phyloP scores from a whole-genome alignment of 2,329 filamentous ascomycete genomes.

The Phialemoniopsis sp. region DNA sequence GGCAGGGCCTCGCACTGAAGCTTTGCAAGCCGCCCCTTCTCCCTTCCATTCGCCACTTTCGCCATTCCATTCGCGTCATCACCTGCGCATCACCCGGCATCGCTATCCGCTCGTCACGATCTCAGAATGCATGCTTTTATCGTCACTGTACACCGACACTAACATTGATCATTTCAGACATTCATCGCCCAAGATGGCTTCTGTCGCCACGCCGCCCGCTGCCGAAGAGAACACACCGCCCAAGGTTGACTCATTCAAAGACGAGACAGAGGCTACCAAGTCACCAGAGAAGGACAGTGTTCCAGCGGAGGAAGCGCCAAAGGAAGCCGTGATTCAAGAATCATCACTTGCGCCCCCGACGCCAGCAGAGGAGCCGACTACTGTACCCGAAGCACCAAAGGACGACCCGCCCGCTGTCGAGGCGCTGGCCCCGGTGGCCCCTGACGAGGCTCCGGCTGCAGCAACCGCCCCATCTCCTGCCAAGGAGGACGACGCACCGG shows the following conservation, averaged over 20 bases:
- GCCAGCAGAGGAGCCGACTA: not conserved
- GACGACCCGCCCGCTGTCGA: not conserved
- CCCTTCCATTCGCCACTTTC: not conserved
- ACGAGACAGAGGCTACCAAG: conserved; percentile 1
- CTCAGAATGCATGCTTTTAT: not conserved
- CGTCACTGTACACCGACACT: not conserved
- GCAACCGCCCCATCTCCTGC: not conserved
- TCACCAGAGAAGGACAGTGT: not conserved
- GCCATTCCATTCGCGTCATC: not conserved
- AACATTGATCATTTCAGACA: not conserved
- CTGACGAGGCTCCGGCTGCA: too few relatives aligned
- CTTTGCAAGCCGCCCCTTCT: not conserved
- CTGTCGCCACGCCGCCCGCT: conserved; percentile 1
- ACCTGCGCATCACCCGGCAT: not conserved
- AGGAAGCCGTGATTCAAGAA: too few relatives aligned
- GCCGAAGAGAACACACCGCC: conserved; percentile 8
- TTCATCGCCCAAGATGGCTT: not conserved
- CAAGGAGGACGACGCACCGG: not conserved
- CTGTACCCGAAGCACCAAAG: not conserved
- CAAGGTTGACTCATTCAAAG: conserved; percentile 1
- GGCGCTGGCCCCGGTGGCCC: not conserved
- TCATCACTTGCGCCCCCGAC: not conserved
- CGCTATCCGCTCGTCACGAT: not conserved
- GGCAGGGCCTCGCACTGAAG: too few relatives aligned
- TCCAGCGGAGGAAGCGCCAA: too few relatives aligned